Conservation (phyloP, 1,139 yeast species). For the Yamadazyma trypodendri region DNA sequence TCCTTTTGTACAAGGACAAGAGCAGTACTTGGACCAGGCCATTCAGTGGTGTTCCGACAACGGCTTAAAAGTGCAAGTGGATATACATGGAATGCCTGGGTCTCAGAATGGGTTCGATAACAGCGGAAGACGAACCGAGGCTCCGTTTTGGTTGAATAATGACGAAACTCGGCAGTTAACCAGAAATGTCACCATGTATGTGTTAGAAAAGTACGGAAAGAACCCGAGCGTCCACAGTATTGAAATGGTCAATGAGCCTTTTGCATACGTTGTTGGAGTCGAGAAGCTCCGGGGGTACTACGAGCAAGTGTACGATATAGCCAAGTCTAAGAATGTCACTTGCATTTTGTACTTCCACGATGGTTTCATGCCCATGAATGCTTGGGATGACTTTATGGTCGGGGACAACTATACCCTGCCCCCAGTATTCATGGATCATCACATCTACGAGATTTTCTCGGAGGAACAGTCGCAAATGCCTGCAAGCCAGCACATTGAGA, state of each 20-base stretch:
- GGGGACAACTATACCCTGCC: background rate
- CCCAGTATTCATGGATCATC: conserved; percentile 22
- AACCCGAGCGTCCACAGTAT: conserved; percentile 17
- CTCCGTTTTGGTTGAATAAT: conserved; percentile 15
- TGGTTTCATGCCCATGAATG: conserved; percentile 21
- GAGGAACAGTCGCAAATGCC: conserved; percentile 17
- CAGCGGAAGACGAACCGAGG: conserved; percentile 19
- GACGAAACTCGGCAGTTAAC: conserved; percentile 18
- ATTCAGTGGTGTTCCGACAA: conserved; percentile 21
- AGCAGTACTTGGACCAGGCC: conserved; percentile 22
- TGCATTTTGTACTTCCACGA: conserved; percentile 22
- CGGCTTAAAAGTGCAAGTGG: conserved; percentile 21
- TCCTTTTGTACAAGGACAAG: conserved; percentile 26
- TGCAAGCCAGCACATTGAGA: conserved; percentile 20
- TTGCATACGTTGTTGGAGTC: conserved; percentile 18
- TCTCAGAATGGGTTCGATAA: conserved; percentile 31
- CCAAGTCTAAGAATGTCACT: conserved; percentile 10
- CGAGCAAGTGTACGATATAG: conserved; percentile 12
- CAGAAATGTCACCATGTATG: conserved; percentile 16
- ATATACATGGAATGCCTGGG: conserved; percentile 29
- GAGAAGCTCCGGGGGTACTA: conserved; percentile 18
- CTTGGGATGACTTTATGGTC: conserved; percentile 21
- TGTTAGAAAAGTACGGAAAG: conserved; percentile 22
- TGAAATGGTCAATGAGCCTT: conserved; percentile 26
- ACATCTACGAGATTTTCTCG: conserved; percentile 24